Percentiles rank a stretch among this genome's conserved stretches.
Conservation (phyloP, 257 asterid species). For the Solanum infundibuliforme region DNA sequence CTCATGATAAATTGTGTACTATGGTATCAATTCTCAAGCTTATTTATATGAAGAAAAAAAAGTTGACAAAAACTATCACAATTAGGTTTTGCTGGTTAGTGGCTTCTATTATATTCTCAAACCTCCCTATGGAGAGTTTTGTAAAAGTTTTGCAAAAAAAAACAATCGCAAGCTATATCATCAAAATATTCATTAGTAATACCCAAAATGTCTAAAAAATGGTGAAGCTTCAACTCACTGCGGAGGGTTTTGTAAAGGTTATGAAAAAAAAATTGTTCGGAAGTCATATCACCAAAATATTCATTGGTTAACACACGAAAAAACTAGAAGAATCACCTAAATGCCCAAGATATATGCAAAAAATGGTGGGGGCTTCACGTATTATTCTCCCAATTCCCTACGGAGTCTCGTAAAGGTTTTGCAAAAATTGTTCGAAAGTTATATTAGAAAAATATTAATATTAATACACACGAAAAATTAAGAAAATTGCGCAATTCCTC, state of each 20-base stretch:
- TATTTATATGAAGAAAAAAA: not conserved
- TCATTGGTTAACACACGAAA: too few species aligned
- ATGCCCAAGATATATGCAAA: not conserved
- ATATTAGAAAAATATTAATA: not conserved
- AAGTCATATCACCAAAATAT: too few species aligned
- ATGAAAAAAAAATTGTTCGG: not conserved
- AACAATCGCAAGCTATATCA: too few species aligned
- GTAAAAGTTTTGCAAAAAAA: not conserved
- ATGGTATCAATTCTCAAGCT: not conserved
- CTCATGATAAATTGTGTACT: conserved; percentile 20
- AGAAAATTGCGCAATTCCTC: not conserved
- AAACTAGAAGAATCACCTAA: not conserved
- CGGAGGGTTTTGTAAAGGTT: not conserved
- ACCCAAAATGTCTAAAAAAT: not conserved
- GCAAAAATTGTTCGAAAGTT: too few species aligned
- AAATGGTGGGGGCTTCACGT: too few species aligned
- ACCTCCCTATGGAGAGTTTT: not conserved
- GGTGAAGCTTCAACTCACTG: not conserved
- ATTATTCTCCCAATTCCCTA: fast-evolving
- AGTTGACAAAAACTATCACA: not conserved
- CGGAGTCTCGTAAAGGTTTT: not conserved
- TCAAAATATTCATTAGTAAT: not conserved
- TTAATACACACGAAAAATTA: not conserved
- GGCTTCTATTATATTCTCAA: not conserved
- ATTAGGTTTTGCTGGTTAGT: not conserved